phyloP scores from a whole-genome alignment of 345 rosid species.

The Syzygium aqueum region DNA sequence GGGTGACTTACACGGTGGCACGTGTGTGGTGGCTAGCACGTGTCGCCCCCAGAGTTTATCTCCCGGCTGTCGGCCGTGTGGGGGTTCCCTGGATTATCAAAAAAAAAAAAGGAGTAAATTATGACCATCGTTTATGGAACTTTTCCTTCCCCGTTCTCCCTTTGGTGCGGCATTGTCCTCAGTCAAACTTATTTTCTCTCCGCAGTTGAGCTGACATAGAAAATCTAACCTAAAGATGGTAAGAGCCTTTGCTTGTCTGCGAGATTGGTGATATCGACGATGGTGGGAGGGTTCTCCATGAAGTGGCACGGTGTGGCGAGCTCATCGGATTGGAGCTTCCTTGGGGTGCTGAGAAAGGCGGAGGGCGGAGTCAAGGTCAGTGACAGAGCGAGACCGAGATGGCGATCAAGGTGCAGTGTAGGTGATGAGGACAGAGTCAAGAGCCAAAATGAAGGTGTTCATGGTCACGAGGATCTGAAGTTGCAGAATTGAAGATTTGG shows the following conservation, averaged over 20 bases:
- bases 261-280: neutral
- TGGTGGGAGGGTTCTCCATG: neutral
- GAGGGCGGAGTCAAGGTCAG: neutral
- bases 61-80: too few relatives aligned
- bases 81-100: too few relatives aligned
- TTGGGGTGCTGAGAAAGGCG: neutral
- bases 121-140: neutral
- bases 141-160: neutral
- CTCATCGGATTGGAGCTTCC: neutral
- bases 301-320: neutral
- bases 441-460: neutral
- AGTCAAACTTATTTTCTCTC: neutral
- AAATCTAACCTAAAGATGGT: neutral
- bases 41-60: too few relatives aligned
- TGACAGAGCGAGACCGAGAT: neutral
- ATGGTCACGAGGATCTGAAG: neutral
- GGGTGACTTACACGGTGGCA: too few relatives aligned
- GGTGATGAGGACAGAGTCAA: neutral
- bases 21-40: too few relatives aligned
- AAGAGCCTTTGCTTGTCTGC: neutral
- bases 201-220: accelerated
- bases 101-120: neutral
- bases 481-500: neutral
- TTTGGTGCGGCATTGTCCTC: neutral
- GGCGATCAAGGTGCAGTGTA: neutral